phyloP scores from a whole-genome alignment of 2,329 filamentous ascomycete genomes.

The Neocucurbitaria cava region DNA sequence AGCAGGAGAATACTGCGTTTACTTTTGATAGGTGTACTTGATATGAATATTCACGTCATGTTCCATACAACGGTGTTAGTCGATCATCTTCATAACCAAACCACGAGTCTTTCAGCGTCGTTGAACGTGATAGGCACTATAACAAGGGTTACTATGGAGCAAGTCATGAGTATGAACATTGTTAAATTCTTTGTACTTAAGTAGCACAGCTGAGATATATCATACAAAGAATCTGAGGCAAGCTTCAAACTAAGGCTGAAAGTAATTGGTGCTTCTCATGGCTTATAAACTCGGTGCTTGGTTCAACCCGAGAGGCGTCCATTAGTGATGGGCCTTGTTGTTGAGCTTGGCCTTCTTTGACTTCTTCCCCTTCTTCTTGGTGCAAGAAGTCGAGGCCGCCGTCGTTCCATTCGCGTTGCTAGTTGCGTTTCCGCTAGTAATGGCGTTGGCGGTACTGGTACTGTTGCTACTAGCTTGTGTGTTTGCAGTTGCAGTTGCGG shows the following conservation, averaged over 20 bases:
- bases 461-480: conserved; percentile 1
- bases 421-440: conserved; percentile 6
- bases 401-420: background rate
- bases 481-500: conserved; percentile 9
- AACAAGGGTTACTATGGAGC: too few species aligned
- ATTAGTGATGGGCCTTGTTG: background rate
- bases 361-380: background rate
- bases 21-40: too few species aligned
- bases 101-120: too few species aligned
- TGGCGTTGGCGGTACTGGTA: too few species aligned
- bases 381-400: background rate
- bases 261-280: too few species aligned
- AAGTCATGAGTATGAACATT: background rate
- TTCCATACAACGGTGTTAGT: too few species aligned
- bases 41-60: too few species aligned
- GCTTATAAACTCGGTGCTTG: background rate
- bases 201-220: background rate
- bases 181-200: background rate
- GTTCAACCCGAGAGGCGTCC: background rate
- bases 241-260: background rate
- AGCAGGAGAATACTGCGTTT: too few species aligned
- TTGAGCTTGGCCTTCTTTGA: background rate
- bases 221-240: background rate
- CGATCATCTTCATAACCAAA: too few species aligned
- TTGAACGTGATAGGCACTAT: too few species aligned